Base-by-base conservation (phyloP, 108 stramenopile species). In the Tribonema minus region DNA sequence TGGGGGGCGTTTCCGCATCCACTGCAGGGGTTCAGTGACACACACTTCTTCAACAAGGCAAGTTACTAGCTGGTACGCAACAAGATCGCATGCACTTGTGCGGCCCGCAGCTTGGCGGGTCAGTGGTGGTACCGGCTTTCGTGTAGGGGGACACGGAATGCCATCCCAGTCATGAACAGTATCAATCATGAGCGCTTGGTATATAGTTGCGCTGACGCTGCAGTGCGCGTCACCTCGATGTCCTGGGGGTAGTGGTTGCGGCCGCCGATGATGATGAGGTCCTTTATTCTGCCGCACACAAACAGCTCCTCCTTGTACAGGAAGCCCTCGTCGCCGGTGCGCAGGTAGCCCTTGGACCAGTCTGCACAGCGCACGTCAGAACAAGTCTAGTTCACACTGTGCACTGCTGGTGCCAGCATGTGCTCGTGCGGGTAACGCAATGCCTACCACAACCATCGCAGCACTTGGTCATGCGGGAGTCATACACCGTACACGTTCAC, bases 231-330 rank as follows among this genome's bases (percentile, higher is more conserved):
- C 20, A 54, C 46, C 46, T 54, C 46, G 20, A 54, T 54, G 36
- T 68, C 98, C 81, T 98, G 97, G 2, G 99, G 99, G 80, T 97
- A 99, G 69, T 98, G 93, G 80, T 99, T 99, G 25, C 94, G 80
- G 1, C 99, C 99, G 7, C 93, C 89, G 15, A 98, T 88, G 70
- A 99, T 99, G 72, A 99, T 93, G 58, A 99, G 86, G 88, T 99
- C 99, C 86, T 99, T 98, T 31, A 92, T 80, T 61, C 97, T 87
- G 12, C 95, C 86, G 46, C 75, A 82, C 37, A 99, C 90, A 84
- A 95, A 99, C 15, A 99, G 85, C 79, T 99, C 95, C 1, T 85
- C 88, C 0, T 92, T 70, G 81, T 95, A 90, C 25, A 98, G 15
- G 79, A 99, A 99, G 3, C 97, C 99, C 32, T 96, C 80, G 87